Conservation (phyloP, 768 basidiomycete species). For the Psilocybe azurescens region DNA sequence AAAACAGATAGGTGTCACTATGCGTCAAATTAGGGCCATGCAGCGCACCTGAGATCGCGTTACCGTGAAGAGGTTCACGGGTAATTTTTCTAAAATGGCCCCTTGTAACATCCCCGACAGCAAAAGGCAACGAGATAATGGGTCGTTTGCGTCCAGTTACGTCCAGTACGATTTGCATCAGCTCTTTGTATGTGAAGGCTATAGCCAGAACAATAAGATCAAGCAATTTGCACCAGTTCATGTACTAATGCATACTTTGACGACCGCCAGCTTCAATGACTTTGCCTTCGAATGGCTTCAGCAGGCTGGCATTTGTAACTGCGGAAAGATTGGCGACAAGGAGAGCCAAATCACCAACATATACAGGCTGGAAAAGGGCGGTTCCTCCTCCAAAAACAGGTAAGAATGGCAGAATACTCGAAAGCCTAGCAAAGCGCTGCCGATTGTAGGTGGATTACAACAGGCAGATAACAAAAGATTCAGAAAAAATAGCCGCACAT, state of each 20-base stretch:
- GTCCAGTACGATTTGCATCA: conserved; percentile 67
- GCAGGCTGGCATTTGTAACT: conserved; percentile 46
- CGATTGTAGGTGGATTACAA: background rate
- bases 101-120: conserved; percentile 68
- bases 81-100: conserved; percentile 64
- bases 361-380: conserved; percentile 74
- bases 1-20: background rate
- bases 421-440: conserved; percentile 68
- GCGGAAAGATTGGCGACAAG: conserved; percentile 56
- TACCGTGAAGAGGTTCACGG: conserved; percentile 67
- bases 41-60: conserved; percentile 71
- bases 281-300: conserved; percentile 53
- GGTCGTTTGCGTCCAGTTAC: conserved; percentile 58
- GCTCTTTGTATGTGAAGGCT: conserved; percentile 72
- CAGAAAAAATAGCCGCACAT: conserved; percentile 46
- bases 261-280: conserved; percentile 51
- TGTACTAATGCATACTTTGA: conserved; percentile 30
- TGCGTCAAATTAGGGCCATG: background rate
- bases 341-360: conserved; percentile 69
- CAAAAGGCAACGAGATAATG: conserved; percentile 68
- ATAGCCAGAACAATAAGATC: background rate
- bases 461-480: background rate
- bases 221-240: background rate
- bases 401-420: conserved; percentile 66
- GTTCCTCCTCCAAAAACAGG: conserved; percentile 80